Evolutionary conservation across 1,139 yeast genomes (phyloP).

Genomic region (Torulaspora pretoriensis): DNA sequence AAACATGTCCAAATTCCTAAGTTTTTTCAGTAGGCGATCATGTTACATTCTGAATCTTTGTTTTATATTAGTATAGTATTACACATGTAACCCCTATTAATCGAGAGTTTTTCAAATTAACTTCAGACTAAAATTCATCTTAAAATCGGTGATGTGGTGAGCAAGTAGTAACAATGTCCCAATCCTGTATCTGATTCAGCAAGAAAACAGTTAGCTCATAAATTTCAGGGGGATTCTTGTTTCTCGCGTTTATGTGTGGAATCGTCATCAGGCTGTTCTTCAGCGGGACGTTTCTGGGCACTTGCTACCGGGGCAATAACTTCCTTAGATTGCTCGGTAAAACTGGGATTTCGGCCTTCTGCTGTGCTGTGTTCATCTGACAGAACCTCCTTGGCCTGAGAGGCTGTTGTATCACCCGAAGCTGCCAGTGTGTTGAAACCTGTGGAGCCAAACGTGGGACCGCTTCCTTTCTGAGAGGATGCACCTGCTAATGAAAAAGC

Average conservation of each 20-base stretch:
- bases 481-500: constrained; percentile 8
- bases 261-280: constrained; percentile 9
- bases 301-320: constrained; percentile 6
- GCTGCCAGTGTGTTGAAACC: neutral
- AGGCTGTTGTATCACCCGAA: neutral
- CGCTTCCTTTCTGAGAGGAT: neutral
- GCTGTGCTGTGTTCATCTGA: neutral
- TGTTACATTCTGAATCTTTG: neutral
- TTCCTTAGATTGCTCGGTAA: neutral
- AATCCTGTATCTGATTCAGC: too few species aligned
- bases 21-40: neutral
- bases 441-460: neutral
- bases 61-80: neutral
- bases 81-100: neutral
- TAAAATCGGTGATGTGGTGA: too few species aligned
- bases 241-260: constrained; percentile 2
- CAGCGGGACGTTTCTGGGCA: constrained; percentile 12
- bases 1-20: constrained; percentile 10
- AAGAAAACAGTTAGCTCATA: too few species aligned
- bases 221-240: neutral
- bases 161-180: too few species aligned
- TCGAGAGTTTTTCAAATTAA: neutral
- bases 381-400: neutral
- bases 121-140: neutral
- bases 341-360: neutral